Evolutionary conservation across 169 alveolate genomes (phyloP).

Genomic region (Plasmodium gonderi): DNA sequence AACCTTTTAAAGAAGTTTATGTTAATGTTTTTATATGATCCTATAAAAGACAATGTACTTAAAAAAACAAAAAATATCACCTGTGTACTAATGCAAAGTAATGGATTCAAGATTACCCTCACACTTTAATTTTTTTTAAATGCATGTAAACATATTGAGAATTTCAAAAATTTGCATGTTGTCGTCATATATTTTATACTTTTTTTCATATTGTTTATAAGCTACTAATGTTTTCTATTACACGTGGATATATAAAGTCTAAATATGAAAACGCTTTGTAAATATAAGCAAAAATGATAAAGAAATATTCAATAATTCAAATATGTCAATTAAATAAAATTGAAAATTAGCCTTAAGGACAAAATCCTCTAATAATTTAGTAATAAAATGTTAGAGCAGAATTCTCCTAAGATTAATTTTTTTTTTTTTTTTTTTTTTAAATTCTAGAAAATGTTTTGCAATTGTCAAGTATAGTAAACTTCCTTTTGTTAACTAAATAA

Average conservation of each 20-base stretch:
- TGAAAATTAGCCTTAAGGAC: too few relatives aligned
- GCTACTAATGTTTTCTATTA: background rate
- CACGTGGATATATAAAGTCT: too few relatives aligned
- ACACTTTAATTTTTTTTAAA: background rate
- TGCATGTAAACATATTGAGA: background rate
- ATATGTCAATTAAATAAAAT: too few relatives aligned
- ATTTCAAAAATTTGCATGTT: background rate
- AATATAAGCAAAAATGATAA: background rate
- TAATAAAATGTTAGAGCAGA: background rate
- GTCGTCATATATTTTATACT: background rate
- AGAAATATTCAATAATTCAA: background rate
- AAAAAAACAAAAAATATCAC: too few relatives aligned
- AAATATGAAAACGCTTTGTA: background rate
- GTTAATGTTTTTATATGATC: too few relatives aligned
- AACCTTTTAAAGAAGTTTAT: background rate
- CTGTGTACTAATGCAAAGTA: background rate
- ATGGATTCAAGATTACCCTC: background rate
- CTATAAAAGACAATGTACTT: background rate
- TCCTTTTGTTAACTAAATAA: background rate
- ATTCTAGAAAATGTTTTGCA: background rate
- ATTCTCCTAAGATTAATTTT: background rate
- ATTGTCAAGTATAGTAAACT: background rate
- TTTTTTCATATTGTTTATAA: too few relatives aligned
- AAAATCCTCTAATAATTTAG: too few relatives aligned
- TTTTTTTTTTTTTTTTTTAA: too few relatives aligned